Base-by-base conservation (phyloP, 371 early-diverging fungal species). In the Lichtheimia ramosa region DNA sequence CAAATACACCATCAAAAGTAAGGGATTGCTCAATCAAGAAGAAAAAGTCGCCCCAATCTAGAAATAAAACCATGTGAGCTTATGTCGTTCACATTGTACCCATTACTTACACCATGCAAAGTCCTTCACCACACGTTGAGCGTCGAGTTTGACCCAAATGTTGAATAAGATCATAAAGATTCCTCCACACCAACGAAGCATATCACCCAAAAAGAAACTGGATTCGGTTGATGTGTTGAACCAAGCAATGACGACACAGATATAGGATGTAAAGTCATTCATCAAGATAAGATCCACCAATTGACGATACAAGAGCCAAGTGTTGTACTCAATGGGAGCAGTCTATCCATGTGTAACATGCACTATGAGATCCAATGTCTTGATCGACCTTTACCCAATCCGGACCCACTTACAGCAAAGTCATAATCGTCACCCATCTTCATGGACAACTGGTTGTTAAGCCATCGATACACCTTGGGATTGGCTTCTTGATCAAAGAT, bases 11-110 rank as follows among this genome's bases (percentile, higher is more conserved):
- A 73, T 96, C 94, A 66, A 95, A 95, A 0, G 92, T 93, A 49
- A 95, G 74, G 12, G 89, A 86, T 64, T 91, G 89, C 53, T 93
- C 92, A 40, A 95, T 83, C 58, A 94, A 77, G 73, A 96, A 96
- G 84, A 97, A 98, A 73, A 98, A 98, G 71, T 97, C 97, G 42
- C 97, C 98, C 97, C 97, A 97, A 73, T 97, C 92, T 92, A 70
- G 24, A 42, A 25, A 46, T 12, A n/a, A n/a, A n/a, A 15, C n/a
- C 23, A 10, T 21, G 28, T 15, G 43, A 59, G 39, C 40, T 16
- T 23, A 18, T 53, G 48, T 15, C 42, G 23, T 8, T 40, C 48
- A 18, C 42, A 4, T 10, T 27, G 27, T 8, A 14, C 41, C 20
- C 14, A 23, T 51, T 41, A 83, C 89, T 81, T 85, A 92, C 92